phyloP scores from a whole-genome alignment of 2,329 filamentous ascomycete genomes.

The Huntiella savannae region DNA sequence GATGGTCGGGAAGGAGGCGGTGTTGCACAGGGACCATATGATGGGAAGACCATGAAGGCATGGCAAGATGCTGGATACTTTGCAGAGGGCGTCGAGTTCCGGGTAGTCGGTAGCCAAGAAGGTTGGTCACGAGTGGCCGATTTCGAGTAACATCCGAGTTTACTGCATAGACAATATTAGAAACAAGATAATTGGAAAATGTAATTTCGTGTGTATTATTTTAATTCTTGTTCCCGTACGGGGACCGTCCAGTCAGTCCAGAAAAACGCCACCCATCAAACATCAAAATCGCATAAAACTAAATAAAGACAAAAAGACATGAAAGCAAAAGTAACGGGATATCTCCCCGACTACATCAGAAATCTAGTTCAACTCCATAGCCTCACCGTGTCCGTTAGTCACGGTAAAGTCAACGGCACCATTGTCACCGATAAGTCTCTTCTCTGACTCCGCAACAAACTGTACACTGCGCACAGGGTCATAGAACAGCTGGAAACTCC shows the following conservation, averaged over 20 bases:
- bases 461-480: slow-evolving; percentile 74
- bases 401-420: slow-evolving; percentile 56
- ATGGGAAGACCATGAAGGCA: slow-evolving; percentile 65
- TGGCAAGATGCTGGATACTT: slow-evolving; percentile 93
- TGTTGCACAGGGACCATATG: slow-evolving; percentile 64
- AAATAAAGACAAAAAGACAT: slow-evolving; percentile 4
- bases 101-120: slow-evolving; percentile 33
- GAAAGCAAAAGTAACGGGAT: not conserved
- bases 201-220: slow-evolving; percentile 10
- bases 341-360: not conserved
- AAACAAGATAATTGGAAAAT: not conserved
- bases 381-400: slow-evolving; percentile 33
- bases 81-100: slow-evolving; percentile 69
- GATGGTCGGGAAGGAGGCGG: slow-evolving; percentile 65
- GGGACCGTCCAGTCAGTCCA: slow-evolving; percentile 3
- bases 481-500: slow-evolving; percentile 87
- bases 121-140: slow-evolving; percentile 32
- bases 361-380: slow-evolving; percentile 26
- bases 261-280: slow-evolving; percentile 10
- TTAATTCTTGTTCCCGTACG: slow-evolving; percentile 9
- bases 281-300: slow-evolving; percentile 6
- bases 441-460: slow-evolving; percentile 80
- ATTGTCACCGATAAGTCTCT: slow-evolving; percentile 75
- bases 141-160: slow-evolving; percentile 25
- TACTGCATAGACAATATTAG: not conserved